Conservation (phyloP, 306 rosid genomes). For the Clitoria ternatea region DNA sequence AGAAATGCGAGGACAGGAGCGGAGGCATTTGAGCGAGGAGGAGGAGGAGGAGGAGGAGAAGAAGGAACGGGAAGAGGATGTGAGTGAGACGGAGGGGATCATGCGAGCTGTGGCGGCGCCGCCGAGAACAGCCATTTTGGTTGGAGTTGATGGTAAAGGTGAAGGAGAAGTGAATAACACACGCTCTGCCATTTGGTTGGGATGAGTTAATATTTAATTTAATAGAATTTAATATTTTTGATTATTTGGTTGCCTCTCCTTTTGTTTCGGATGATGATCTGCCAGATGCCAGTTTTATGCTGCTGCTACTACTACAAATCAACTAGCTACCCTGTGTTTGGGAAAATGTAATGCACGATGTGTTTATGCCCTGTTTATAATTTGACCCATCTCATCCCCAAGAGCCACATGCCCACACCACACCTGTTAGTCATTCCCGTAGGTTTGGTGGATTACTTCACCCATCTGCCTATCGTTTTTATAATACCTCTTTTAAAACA, state of each 20-base stretch:
- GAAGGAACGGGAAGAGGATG: conserved; percentile 30
- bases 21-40: conserved; percentile 32
- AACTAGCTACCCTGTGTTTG: background rate
- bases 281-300: conserved; percentile 7
- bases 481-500: too few relatives aligned
- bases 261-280: conserved; percentile 29
- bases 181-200: conserved; percentile 39
- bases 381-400: background rate
- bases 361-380: background rate
- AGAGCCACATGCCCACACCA: background rate
- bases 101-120: conserved; percentile 52
- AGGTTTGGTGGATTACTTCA: background rate
- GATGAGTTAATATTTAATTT: background rate
- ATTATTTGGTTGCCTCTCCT: conserved; percentile 24
- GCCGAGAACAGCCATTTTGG: conserved; percentile 41
- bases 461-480: background rate
- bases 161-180: conserved; percentile 36
- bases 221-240: background rate
- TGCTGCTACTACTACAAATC: too few relatives aligned
- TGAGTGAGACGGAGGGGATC: conserved; percentile 38
- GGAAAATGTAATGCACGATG: background rate
- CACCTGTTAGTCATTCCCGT: background rate
- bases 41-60: conserved; percentile 20
- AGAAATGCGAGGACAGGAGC: conserved; percentile 68
- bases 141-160: conserved; percentile 21